Percentiles rank a stretch among this genome's conserved stretches.
Evolutionary conservation across 176 grass and related monocot genomes (phyloP).

Genomic region (Ensete glaucum): DNA sequence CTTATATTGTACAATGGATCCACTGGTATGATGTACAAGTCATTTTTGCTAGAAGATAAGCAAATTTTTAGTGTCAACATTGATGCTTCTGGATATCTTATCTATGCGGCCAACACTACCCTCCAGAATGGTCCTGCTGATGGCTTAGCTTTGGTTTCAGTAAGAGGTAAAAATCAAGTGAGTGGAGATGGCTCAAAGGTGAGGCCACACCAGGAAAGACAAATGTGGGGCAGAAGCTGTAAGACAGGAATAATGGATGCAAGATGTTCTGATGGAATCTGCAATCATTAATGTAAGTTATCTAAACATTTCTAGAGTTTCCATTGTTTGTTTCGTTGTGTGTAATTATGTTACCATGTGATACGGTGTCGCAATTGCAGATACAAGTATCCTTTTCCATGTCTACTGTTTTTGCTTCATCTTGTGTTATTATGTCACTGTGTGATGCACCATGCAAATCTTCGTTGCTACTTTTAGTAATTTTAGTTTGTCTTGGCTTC

Average conservation of each 20-base stretch:
- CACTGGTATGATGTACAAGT: constrained; percentile 25
- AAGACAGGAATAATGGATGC: not conserved
- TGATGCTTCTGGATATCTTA: constrained; percentile 16
- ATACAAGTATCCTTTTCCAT: no score
- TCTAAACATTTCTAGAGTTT: no score
- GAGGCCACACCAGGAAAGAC: constrained; percentile 23
- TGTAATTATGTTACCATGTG: no score
- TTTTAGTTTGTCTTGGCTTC: no score
- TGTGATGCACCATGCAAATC: no score
- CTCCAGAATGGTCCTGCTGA: constrained; percentile 34
- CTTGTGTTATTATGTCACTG: no score
- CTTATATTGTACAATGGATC: constrained; percentile 35
- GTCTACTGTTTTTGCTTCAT: no score
- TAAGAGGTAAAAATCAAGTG: not conserved
- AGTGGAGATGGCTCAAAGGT: constrained; percentile 16
- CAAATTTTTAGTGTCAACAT: not conserved
- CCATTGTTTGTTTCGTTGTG: no score
- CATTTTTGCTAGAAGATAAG: constrained; percentile 20
- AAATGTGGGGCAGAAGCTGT: constrained; percentile 28
- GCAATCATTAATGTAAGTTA: no score
- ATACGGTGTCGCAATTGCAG: no score
- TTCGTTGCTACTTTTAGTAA: no score
- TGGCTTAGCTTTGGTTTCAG: constrained; percentile 28
- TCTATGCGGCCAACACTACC: constrained; percentile 11
- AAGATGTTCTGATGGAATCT: no score